Conservation (phyloP, 768 basidiomycete species). For the Panus rudis region DNA sequence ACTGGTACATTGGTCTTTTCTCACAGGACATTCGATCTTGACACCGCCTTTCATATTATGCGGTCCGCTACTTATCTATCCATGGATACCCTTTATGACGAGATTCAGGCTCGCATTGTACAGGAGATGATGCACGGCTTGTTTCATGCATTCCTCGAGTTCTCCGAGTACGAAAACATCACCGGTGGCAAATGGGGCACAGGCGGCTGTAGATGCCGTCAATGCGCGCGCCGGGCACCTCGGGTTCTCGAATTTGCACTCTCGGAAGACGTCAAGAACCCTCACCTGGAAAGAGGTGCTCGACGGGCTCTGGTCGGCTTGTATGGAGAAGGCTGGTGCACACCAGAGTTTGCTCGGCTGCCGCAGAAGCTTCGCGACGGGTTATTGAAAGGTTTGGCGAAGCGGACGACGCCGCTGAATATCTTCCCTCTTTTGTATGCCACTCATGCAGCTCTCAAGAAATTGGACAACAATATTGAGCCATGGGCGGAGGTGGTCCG, state of each 20-base stretch:
- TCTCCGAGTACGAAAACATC: conserved; percentile 69
- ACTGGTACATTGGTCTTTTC: conserved; percentile 92
- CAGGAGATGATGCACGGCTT: conserved; percentile 89
- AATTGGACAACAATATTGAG: conserved; percentile 51
- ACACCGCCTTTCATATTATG: conserved; percentile 86
- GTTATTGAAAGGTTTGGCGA: conserved; percentile 67
- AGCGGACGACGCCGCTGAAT: conserved; percentile 59
- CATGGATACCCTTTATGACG: conserved; percentile 64
- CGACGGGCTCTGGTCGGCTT: conserved; percentile 72
- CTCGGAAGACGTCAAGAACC: conserved; percentile 69
- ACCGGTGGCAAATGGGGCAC: conserved; percentile 76
- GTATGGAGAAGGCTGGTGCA: conserved; percentile 89
- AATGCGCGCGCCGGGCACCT: conserved; percentile 75
- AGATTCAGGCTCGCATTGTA: conserved; percentile 76
- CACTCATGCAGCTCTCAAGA: conserved; percentile 51
- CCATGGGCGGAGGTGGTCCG: conserved; percentile 62
- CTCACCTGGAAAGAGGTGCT: conserved; percentile 61
- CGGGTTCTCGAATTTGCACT: conserved; percentile 79
- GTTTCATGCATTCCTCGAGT: conserved; percentile 76
- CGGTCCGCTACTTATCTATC: conserved; percentile 76
- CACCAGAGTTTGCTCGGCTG: conserved; percentile 68
- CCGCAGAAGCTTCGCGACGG: conserved; percentile 57
- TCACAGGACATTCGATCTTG: conserved; percentile 87
- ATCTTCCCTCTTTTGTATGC: conserved; percentile 65
- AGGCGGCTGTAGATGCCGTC: conserved; percentile 77